Percentiles rank a stretch among this genome's conserved stretches.
These are phyloP conservation scores for Ophiocordyceps robertsii DNA, from an alignment of 2,329 filamentous ascomycete species.

Conservation along the genomic window DNA sequence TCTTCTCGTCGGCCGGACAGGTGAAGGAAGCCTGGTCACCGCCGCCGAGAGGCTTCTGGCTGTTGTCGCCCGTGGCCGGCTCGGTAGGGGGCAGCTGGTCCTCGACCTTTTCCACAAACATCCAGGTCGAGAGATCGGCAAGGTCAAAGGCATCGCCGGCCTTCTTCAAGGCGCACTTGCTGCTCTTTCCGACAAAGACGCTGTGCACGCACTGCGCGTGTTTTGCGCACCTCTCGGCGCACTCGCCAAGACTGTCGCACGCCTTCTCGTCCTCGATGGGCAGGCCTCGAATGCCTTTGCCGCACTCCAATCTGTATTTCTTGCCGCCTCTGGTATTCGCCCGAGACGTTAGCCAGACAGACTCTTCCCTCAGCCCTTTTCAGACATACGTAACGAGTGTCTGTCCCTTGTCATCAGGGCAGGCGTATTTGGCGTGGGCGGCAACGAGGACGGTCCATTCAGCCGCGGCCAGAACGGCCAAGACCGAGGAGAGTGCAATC, in stretches of 20 bases:
- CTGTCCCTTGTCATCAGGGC: not conserved
- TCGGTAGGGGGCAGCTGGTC: not conserved
- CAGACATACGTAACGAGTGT: not conserved
- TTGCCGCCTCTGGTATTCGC: not conserved
- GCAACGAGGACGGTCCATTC: not conserved
- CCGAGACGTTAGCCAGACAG: not conserved
- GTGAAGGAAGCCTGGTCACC: not conserved
- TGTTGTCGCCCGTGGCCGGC: not conserved
- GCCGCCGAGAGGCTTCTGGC: slow-evolving; percentile 1
- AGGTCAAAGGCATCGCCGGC: not conserved
- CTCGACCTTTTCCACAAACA: not conserved
- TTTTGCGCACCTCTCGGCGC: not conserved
- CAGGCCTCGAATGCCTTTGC: not conserved
- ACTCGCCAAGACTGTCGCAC: not conserved
- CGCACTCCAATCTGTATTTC: not conserved
- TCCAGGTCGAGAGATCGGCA: not conserved
- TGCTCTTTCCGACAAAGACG: not conserved
- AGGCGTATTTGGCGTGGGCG: not conserved
- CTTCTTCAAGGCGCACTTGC: slow-evolving; percentile 1
- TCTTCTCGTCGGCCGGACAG: not conserved
- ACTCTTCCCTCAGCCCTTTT: too few relatives aligned
- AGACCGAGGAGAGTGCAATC: too few relatives aligned
- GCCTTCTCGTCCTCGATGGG: not conserved
- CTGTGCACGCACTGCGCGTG: not conserved
- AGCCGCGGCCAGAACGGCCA: too few relatives aligned